Conservation (phyloP, 1,139 yeast genomes). For the Debaryomyces coudertii region DNA sequence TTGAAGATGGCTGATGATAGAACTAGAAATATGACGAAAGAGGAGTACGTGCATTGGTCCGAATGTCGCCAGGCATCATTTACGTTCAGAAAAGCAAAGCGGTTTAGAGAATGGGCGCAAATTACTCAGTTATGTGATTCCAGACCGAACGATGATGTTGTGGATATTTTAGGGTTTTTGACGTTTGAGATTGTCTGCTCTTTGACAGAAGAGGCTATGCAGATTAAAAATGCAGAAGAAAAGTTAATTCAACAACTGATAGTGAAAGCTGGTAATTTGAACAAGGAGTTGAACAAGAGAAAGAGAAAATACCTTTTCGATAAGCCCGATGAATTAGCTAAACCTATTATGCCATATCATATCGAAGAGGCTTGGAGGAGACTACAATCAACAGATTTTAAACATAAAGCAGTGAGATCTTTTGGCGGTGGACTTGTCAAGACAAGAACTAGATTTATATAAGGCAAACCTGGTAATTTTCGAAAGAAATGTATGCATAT, state of each 20-base stretch:
- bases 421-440: slow-evolving; percentile 73
- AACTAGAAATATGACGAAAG: slow-evolving; percentile 90
- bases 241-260: slow-evolving; percentile 34
- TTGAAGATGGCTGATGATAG: slow-evolving; percentile 93
- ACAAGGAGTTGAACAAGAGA: slow-evolving; percentile 31
- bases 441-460: slow-evolving; percentile 46
- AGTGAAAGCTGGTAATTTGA: slow-evolving; percentile 25
- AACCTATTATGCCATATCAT: slow-evolving; percentile 82
- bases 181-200: slow-evolving; percentile 97
- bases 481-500: background rate
- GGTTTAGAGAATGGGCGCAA: slow-evolving; percentile 97
- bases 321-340: slow-evolving; percentile 85
- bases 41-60: slow-evolving; percentile 98
- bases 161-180: slow-evolving; percentile 90
- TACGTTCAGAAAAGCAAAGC: slow-evolving; percentile 87
- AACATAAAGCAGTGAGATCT: slow-evolving; percentile 67
- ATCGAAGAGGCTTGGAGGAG: slow-evolving; percentile 92
- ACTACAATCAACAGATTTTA: slow-evolving; percentile 64
- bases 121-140: slow-evolving; percentile 82
- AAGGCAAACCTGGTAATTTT: slow-evolving; percentile 4
- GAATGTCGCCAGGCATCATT: slow-evolving; percentile 98
- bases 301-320: slow-evolving; percentile 75
- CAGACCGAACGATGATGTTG: slow-evolving; percentile 93
- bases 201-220: slow-evolving; percentile 87
- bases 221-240: slow-evolving; percentile 74